Conservation (phyloP, 495 filamentous ascomycete genomes). For the Aspergillus asperescens region DNA sequence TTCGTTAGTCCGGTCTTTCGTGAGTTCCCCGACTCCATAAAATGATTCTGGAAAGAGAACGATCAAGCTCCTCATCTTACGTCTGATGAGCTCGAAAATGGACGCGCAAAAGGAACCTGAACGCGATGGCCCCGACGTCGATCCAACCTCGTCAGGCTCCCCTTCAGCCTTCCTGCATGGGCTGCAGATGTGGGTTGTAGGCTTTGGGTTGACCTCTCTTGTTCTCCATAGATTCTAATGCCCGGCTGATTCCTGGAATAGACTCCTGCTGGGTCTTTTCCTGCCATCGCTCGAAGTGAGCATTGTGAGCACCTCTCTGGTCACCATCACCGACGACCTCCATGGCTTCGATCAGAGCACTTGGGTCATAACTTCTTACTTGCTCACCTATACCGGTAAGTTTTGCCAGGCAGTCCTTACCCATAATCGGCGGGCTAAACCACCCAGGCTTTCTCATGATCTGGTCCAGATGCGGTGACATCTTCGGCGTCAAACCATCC, state of each 20-base stretch:
- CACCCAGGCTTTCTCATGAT: slow-evolving; percentile 46
- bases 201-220: not conserved
- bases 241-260: slow-evolving; percentile 13
- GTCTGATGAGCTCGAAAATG: too few species aligned
- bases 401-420: not conserved
- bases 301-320: slow-evolving; percentile 56
- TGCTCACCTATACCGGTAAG: slow-evolving; percentile 43
- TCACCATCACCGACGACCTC: slow-evolving; percentile 50
- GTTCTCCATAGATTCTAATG: not conserved
- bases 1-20: too few species aligned
- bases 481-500: slow-evolving; percentile 48
- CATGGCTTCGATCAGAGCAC: slow-evolving; percentile 40
- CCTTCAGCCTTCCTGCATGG: not conserved
- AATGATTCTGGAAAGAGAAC: too few species aligned
- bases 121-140: not conserved
- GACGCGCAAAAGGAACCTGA: not conserved
- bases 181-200: not conserved
- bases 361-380: slow-evolving; percentile 52
- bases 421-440: not conserved
- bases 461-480: slow-evolving; percentile 52
- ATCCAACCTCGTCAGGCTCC: not conserved
- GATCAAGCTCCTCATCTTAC: too few species aligned
- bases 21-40: too few species aligned
- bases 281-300: slow-evolving; percentile 52
- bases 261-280: slow-evolving; percentile 48